These are phyloP conservation scores for Fusarium phyllophilum DNA, from an alignment of 2,329 filamentous ascomycete genomes.

Conservation along the genomic window DNA sequence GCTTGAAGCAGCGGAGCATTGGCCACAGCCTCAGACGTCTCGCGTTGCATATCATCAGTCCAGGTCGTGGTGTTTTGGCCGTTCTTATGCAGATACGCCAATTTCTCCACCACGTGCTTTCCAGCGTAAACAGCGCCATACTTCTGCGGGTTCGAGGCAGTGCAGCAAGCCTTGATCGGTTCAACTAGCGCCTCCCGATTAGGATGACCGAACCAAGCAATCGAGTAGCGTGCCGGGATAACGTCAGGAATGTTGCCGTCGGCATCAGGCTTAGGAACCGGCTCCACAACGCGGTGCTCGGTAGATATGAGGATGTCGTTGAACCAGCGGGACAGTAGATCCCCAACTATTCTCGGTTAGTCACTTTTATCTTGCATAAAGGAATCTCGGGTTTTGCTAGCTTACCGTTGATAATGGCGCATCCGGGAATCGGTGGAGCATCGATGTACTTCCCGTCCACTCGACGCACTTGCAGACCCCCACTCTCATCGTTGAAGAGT, in stretches of 20 bases:
- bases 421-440: background rate
- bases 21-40: background rate
- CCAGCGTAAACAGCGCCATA: background rate
- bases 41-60: background rate
- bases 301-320: background rate
- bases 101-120: background rate
- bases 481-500: background rate
- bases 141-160: background rate
- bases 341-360: background rate
- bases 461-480: background rate
- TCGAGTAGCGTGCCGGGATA: background rate
- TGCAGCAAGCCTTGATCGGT: background rate
- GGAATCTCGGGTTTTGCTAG: background rate
- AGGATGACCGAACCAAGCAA: background rate
- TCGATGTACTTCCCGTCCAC: background rate
- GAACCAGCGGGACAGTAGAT: background rate
- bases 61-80: background rate
- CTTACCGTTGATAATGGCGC: background rate
- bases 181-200: background rate
- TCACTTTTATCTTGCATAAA: background rate
- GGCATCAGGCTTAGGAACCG: background rate
- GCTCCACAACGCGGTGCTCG: background rate
- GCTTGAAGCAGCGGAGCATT: background rate
- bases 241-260: background rate
- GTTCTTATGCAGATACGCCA: background rate